phyloP scores from a whole-genome alignment of 177 flowering plant genomes.

The Vitis hybrid region DNA sequence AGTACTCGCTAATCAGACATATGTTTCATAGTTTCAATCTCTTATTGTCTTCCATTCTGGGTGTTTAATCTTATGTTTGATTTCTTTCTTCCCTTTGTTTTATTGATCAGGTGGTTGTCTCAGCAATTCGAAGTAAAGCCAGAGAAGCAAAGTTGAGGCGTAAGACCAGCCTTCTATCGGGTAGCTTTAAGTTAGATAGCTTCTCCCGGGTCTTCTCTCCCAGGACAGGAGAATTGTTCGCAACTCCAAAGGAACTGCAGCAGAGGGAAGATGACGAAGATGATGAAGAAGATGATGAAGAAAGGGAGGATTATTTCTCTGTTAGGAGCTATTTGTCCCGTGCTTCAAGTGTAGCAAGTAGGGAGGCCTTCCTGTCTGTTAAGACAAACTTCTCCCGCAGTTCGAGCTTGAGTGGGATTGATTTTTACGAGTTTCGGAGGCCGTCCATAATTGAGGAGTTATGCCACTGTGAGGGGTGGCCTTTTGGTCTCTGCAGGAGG shows the following conservation, averaged over 20 bases:
- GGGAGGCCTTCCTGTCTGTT: slow-evolving; percentile 49
- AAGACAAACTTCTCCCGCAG: slow-evolving; percentile 45
- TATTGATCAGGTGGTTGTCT: slow-evolving; percentile 47
- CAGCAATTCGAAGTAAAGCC: slow-evolving; percentile 49
- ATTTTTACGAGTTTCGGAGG: slow-evolving; percentile 26
- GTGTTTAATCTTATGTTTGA: background rate
- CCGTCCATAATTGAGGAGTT: slow-evolving; percentile 53
- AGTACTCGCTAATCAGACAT: slow-evolving; percentile 25
- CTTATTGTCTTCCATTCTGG: background rate
- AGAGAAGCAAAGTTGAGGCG: slow-evolving; percentile 56
- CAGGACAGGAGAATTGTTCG: slow-evolving; percentile 28
- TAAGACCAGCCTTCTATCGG: slow-evolving; percentile 13
- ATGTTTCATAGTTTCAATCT: background rate
- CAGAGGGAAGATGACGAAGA: slow-evolving; percentile 16
- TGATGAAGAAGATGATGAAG: slow-evolving; percentile 36
- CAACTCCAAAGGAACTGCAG: slow-evolving; percentile 17
- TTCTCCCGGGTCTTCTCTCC: slow-evolving; percentile 48
- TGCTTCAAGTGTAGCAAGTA: slow-evolving; percentile 36
- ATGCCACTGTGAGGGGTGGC: slow-evolving; percentile 82
- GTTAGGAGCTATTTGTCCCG: slow-evolving; percentile 44
- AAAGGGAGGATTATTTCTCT: slow-evolving; percentile 41
- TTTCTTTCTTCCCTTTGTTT: background rate
- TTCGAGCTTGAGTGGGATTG: slow-evolving; percentile 44
- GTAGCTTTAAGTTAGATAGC: slow-evolving; percentile 24
- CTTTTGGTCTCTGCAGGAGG: slow-evolving; percentile 76